Percentiles rank a stretch among this genome's conserved stretches.
These are phyloP conservation scores for Colletotrichum brevisporum DNA, from an alignment of 2,329 filamentous ascomycete species.

Conservation along the genomic window DNA sequence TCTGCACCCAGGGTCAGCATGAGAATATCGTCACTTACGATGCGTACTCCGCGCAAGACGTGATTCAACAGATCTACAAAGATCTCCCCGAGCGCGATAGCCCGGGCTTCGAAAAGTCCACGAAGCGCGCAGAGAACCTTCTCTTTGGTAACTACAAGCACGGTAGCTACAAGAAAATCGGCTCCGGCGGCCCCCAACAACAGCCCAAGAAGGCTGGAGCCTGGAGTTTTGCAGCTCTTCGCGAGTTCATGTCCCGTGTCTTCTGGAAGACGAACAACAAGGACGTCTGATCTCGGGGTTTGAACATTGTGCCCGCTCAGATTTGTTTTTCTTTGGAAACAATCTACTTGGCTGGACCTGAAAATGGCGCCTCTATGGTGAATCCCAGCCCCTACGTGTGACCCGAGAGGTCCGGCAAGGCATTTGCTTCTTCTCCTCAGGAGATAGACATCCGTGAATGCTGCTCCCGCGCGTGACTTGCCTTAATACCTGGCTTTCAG, in stretches of 20 bases:
- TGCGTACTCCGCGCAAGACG: neutral
- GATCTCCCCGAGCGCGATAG: neutral
- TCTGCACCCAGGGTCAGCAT: neutral
- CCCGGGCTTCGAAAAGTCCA: neutral
- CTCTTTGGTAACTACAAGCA: conserved; percentile 19
- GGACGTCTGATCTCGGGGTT: neutral
- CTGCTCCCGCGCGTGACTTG: too few relatives aligned
- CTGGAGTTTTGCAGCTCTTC: neutral
- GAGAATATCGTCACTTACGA: conserved; percentile 9
- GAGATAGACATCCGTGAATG: too few relatives aligned
- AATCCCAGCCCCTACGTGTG: too few relatives aligned
- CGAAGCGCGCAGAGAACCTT: conserved; percentile 14
- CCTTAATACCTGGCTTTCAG: too few relatives aligned
- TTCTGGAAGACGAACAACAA: neutral
- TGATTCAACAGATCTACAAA: conserved; percentile 17
- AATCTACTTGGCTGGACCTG: too few relatives aligned
- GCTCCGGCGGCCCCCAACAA: neutral
- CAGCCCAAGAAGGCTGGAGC: neutral
- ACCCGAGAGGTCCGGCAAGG: too few relatives aligned
- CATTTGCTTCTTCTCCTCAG: too few relatives aligned
- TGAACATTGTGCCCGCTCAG: neutral
- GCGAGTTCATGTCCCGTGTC: neutral
- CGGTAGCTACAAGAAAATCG: conserved; percentile 11
- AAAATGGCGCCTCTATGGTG: too few relatives aligned
- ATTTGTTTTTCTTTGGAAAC: too few relatives aligned